Conservation (phyloP, 345 rosid genomes). For the Nasturtium officinale region DNA sequence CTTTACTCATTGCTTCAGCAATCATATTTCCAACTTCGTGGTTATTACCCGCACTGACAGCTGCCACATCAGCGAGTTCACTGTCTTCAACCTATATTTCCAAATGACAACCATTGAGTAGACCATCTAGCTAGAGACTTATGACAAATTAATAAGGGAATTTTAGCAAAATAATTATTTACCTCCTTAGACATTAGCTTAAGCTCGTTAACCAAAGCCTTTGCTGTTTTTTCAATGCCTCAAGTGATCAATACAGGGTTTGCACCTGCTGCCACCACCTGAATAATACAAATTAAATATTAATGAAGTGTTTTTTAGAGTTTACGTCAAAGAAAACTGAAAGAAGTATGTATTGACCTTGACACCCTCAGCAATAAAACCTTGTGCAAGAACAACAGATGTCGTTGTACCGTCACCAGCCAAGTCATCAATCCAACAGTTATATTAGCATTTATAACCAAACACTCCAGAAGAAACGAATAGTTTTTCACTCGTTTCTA, state of each 20-base stretch:
- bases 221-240: conserved; percentile 93
- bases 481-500: neutral
- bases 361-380: conserved; percentile 95
- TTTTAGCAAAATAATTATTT: neutral
- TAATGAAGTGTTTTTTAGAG: neutral
- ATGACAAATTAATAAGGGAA: neutral
- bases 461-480: neutral
- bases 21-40: conserved; percentile 94
- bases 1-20: conserved; percentile 97
- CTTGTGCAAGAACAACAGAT: conserved; percentile 99
- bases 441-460: neutral
- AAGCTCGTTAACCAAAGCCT: conserved; percentile 80
- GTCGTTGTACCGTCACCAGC: conserved; percentile 99
- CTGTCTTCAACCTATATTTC: conserved; percentile 86
- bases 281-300: conserved; percentile 8
- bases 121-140: neutral
- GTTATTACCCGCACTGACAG: conserved; percentile 98
- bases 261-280: conserved; percentile 99
- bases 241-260: conserved; percentile 94
- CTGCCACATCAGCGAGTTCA: conserved; percentile 98
- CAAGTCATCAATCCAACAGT: conserved; percentile 53
- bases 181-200: conserved; percentile 92
- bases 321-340: neutral
- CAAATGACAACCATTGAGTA: conserved; percentile 9
- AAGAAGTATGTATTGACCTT: conserved; percentile 55